Evolutionary conservation across 306 rosid genomes (phyloP).

Genomic region (Begonia masoniana): DNA sequence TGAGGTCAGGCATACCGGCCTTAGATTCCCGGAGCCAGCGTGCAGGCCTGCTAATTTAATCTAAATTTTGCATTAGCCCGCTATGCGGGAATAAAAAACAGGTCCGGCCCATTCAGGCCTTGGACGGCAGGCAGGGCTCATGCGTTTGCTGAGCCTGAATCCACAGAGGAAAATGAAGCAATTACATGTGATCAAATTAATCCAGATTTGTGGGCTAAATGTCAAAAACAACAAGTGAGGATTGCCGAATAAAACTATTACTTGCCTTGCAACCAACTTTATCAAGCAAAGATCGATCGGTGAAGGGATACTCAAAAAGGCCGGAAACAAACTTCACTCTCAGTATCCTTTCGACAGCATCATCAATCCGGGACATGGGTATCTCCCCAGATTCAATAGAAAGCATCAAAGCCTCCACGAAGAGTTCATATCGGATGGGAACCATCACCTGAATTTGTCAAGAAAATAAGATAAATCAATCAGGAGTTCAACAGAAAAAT

Average conservation of each 20-base stretch:
- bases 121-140: no score
- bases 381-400: slow-evolving; percentile 58
- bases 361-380: slow-evolving; percentile 55
- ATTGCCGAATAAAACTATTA: neutral
- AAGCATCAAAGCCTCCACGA: slow-evolving; percentile 36
- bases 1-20: no score
- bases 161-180: no score
- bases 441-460: slow-evolving; percentile 65
- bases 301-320: slow-evolving; percentile 57
- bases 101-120: no score
- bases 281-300: slow-evolving; percentile 59
- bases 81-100: no score
- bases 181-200: neutral
- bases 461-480: slow-evolving; percentile 1
- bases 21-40: no score
- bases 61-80: no score
- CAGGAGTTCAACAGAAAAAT: neutral
- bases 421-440: slow-evolving; percentile 30
- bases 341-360: slow-evolving; percentile 71
- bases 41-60: no score
- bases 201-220: slow-evolving; percentile 4
- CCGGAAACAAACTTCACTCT: slow-evolving; percentile 80
- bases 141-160: no score
- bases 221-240: no score
- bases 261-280: slow-evolving; percentile 78